Percentiles rank a stretch among this genome's conserved stretches.
Evolutionary conservation across 2,329 filamentous ascomycete genomes (phyloP).

Genomic region (Fusarium brachygibbosum): DNA sequence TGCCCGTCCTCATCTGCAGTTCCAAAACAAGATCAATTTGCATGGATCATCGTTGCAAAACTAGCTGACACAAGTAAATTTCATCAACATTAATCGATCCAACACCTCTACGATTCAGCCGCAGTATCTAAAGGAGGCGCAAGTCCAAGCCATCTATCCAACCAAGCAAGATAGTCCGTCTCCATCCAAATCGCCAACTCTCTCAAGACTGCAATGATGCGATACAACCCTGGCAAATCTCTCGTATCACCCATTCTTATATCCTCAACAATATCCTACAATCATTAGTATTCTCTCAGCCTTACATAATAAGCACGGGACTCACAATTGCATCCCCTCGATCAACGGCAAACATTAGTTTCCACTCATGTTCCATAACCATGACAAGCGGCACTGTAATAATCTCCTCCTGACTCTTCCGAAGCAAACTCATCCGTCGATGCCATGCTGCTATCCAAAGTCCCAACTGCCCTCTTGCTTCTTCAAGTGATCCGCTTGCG

Average conservation of each 20-base stretch:
- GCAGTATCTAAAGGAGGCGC: neutral
- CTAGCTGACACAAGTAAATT: too few relatives aligned
- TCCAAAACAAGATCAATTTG: too few relatives aligned
- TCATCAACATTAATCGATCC: too few relatives aligned
- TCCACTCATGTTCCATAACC: conserved; percentile 3
- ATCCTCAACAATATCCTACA: neutral
- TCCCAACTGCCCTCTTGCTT: neutral
- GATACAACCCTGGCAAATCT: neutral
- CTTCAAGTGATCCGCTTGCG: neutral
- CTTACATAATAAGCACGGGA: neutral
- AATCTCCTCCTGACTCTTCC: neutral
- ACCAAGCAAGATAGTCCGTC: neutral
- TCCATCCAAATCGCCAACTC: neutral
- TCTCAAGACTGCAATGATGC: neutral
- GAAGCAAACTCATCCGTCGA: neutral
- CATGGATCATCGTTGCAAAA: too few relatives aligned
- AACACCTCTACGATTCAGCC: too few relatives aligned
- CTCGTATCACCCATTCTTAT: neutral
- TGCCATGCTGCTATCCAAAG: conserved; percentile 2
- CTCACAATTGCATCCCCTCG: neutral
- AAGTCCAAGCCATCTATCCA: conserved; percentile 1
- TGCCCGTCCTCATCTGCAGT: too few relatives aligned
- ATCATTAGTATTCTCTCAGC: neutral
- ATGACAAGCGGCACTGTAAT: neutral
- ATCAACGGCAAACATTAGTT: neutral